Percentiles rank a stretch among this genome's conserved stretches.
These are phyloP conservation scores for Olyra latifolia DNA, from an alignment of 176 grass and related monocot species.

Conservation along the genomic window DNA sequence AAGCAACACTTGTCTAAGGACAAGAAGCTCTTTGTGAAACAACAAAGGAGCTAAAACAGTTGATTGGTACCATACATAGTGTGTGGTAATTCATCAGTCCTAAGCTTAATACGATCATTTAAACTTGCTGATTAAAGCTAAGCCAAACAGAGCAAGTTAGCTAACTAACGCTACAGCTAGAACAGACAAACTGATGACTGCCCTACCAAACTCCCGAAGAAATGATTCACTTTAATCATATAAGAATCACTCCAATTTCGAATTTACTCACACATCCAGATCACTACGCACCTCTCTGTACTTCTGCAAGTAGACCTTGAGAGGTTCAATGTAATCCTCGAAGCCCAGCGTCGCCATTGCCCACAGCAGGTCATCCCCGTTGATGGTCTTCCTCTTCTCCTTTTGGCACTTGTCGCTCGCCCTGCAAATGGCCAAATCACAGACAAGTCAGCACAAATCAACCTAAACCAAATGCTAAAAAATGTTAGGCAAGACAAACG, in stretches of 20 bases:
- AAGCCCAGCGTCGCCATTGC: constrained; percentile 78
- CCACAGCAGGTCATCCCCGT: constrained; percentile 77
- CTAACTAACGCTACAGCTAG: background rate
- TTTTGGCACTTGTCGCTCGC: constrained; percentile 84
- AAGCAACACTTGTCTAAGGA: constrained; percentile 3
- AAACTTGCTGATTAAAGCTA: background rate
- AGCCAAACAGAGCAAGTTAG: background rate
- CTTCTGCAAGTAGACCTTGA: constrained; percentile 74
- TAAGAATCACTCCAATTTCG: background rate
- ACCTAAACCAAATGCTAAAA: background rate
- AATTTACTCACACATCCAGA: background rate
- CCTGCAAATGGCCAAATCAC: constrained; percentile 15
- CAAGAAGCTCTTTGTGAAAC: background rate
- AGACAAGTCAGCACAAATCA: constrained; percentile 27
- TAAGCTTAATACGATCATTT: background rate
- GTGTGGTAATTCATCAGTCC: background rate
- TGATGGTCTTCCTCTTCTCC: constrained; percentile 83
- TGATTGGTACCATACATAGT: background rate
- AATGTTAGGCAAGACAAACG: no score
- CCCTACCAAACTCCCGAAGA: constrained; percentile 1
- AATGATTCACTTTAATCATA: constrained; percentile 6
- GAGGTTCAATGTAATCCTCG: constrained; percentile 78
- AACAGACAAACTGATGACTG: background rate
- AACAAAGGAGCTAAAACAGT: background rate
- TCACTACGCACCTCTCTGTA: constrained; percentile 62